These are phyloP conservation scores for Nakazawaea peltata DNA, from an alignment of 805 yeast species.

Conservation along the genomic window DNA sequence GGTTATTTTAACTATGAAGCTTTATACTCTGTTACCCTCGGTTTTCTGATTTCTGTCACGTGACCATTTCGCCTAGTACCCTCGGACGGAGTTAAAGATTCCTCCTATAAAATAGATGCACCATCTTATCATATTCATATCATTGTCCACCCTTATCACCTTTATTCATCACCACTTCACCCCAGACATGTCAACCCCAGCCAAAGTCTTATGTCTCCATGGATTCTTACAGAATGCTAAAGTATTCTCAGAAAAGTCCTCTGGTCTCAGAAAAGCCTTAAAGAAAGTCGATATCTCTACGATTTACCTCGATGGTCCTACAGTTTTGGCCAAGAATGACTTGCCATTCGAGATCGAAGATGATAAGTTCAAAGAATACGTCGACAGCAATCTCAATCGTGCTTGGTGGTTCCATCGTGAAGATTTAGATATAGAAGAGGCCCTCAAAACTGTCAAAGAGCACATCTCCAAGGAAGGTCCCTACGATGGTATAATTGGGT, in stretches of 20 bases:
- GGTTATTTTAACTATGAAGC: too few species aligned
- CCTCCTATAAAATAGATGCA: too few species aligned
- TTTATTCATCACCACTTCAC: too few species aligned
- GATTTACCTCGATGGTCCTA: slow-evolving; percentile 66
- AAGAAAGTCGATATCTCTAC: slow-evolving; percentile 49
- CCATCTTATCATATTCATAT: too few species aligned
- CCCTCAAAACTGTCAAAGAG: slow-evolving; percentile 36
- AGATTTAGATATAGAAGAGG: slow-evolving; percentile 39
- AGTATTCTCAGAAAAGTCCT: slow-evolving; percentile 69
- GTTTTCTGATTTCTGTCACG: too few species aligned
- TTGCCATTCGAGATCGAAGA: slow-evolving; percentile 51
- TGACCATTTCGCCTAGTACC: too few species aligned
- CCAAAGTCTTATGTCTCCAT: slow-evolving; percentile 62
- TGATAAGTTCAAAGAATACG: slow-evolving; percentile 36
- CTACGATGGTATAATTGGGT: slow-evolving; percentile 73
- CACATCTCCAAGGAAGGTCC: slow-evolving; percentile 58
- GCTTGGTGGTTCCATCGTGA: slow-evolving; percentile 66
- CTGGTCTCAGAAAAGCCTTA: slow-evolving; percentile 67
- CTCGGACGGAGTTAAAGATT: too few species aligned
- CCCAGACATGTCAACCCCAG: not conserved
- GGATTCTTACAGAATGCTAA: slow-evolving; percentile 73
- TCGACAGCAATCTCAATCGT: slow-evolving; percentile 31
- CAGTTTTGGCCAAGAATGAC: slow-evolving; percentile 46
- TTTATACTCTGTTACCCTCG: too few species aligned
- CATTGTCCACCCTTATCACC: too few species aligned